Percentiles rank a stretch among this genome's conserved stretches.
These are phyloP conservation scores for Solanum infundibuliforme DNA, from an alignment of 257 asterid genomes.

Conservation along the genomic window DNA sequence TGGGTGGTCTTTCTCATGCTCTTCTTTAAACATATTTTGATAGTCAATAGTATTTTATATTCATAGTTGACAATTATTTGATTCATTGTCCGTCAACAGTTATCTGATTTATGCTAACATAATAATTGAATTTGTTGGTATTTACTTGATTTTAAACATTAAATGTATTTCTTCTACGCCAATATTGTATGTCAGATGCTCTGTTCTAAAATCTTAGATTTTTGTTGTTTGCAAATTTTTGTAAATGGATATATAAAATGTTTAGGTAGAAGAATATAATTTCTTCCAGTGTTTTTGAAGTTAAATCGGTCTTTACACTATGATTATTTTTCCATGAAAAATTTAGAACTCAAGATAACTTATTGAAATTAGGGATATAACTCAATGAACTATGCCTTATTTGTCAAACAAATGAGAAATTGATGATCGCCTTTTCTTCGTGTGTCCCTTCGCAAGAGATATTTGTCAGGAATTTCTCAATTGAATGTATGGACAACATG, in stretches of 20 bases:
- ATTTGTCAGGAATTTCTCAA: not conserved
- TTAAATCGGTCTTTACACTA: not conserved
- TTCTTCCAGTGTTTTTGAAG: not conserved
- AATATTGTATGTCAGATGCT: not conserved
- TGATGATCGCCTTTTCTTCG: not conserved
- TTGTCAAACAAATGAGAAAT: not conserved
- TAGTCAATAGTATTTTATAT: not conserved
- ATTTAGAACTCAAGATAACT: not conserved
- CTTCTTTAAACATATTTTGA: not conserved
- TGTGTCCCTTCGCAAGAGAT: not conserved
- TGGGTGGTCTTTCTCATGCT: not conserved
- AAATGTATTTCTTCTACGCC: not conserved
- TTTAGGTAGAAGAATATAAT: not conserved
- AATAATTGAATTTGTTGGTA: not conserved
- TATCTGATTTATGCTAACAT: not conserved
- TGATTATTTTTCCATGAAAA: not conserved
- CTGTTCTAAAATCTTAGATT: not conserved
- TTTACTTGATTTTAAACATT: not conserved
- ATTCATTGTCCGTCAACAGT: not conserved
- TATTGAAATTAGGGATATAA: not conserved
- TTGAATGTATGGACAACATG: not conserved
- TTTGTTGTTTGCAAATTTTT: not conserved
- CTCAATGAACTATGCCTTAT: not conserved
- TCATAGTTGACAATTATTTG: not conserved
- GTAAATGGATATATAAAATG: not conserved